Evolutionary conservation across 495 filamentous ascomycete genomes (phyloP).

Genomic region (Tetracladium marchalianum): DNA sequence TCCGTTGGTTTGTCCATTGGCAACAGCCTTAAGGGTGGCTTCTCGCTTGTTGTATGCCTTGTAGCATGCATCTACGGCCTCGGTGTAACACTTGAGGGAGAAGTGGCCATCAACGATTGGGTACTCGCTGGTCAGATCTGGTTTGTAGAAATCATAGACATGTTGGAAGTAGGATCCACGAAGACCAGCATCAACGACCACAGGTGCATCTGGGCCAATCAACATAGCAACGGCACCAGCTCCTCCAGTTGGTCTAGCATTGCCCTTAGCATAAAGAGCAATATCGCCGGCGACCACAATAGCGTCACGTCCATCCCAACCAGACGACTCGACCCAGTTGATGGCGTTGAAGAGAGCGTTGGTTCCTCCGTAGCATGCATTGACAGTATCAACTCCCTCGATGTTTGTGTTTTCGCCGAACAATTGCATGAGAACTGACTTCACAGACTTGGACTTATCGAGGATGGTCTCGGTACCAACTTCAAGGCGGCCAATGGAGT

Average conservation of each 20-base stretch:
- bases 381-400: conserved; percentile 92
- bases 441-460: conserved; percentile 99
- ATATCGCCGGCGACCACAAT: conserved; percentile 95
- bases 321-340: conserved; percentile 97
- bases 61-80: conserved; percentile 93
- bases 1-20: conserved; percentile 41
- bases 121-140: conserved; percentile 95
- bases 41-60: conserved; percentile 87
- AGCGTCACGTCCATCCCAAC: conserved; percentile 91
- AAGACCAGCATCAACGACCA: conserved; percentile 85
- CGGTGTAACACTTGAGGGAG: conserved; percentile 90
- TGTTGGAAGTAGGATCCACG: conserved; percentile 90
- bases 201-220: conserved; percentile 83
- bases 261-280: conserved; percentile 94
- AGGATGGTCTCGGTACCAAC: conserved; percentile 97
- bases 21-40: conserved; percentile 48
- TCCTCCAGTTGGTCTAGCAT: conserved; percentile 90
- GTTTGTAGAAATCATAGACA: conserved; percentile 99
- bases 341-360: conserved; percentile 95
- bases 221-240: conserved; percentile 92
- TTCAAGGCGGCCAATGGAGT: conserved; percentile 85
- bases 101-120: conserved; percentile 94
- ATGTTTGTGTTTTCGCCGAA: conserved; percentile 84
- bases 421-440: conserved; percentile 98
- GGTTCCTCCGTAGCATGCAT: conserved; percentile 97